Evolutionary conservation across 768 basidiomycete genomes (phyloP).

Genomic region (Lactifluus echinatus): DNA sequence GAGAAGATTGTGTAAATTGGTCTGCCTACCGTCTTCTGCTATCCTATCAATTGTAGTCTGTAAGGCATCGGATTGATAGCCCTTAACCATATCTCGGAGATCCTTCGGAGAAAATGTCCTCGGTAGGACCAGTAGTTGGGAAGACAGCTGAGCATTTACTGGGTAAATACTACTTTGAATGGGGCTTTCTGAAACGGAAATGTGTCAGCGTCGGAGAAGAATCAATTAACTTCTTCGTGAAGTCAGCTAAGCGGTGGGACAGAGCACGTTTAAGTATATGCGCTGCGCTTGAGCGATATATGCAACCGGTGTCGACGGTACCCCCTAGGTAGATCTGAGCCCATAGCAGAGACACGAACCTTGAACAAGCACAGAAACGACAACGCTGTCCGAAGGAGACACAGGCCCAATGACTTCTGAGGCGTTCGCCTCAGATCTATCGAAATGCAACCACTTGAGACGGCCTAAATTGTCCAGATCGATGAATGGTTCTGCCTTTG

Average conservation of each 20-base stretch:
- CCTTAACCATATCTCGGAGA: background rate
- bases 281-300: background rate
- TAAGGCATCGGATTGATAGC: background rate
- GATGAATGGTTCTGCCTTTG: conserved; percentile 22
- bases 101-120: background rate
- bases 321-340: too few relatives aligned
- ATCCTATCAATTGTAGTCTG: background rate
- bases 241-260: background rate
- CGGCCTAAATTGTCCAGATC: conserved; percentile 7
- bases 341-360: background rate
- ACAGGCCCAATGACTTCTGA: background rate
- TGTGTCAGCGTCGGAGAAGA: background rate
- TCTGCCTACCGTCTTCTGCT: background rate
- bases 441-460: background rate
- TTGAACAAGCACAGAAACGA: background rate
- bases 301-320: too few relatives aligned
- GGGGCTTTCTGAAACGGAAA: background rate
- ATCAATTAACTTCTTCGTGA: background rate
- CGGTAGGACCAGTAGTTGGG: background rate
- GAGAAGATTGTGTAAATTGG: background rate
- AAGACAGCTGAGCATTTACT: background rate
- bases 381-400: background rate
- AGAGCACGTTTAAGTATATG: background rate
- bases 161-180: background rate
- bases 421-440: background rate